phyloP scores from a whole-genome alignment of 164 flowering plant genomes.

The Aristolochia contorta region DNA sequence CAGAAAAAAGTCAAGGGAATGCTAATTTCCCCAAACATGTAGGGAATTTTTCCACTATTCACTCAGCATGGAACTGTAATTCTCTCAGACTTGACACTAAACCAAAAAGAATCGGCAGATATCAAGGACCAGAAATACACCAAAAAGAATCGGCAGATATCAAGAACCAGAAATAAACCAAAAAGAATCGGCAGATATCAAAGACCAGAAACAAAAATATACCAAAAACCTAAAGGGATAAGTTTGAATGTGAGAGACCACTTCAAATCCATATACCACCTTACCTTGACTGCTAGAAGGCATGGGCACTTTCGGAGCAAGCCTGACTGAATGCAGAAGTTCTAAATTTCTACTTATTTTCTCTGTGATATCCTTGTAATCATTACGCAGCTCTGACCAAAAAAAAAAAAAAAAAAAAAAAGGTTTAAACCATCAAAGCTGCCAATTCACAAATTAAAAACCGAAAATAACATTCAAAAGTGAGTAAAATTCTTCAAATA shows the following conservation, averaged over 20 bases:
- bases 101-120: background rate
- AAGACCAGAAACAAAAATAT: background rate
- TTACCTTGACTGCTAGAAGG: conserved; percentile 40
- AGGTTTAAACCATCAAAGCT: background rate
- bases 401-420: conserved; percentile 3
- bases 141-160: background rate
- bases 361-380: conserved; percentile 57
- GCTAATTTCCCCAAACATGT: background rate
- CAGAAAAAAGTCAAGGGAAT: background rate
- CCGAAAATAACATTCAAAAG: background rate
- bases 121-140: background rate
- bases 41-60: background rate
- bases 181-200: background rate
- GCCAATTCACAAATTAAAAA: background rate
- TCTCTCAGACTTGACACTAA: background rate
- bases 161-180: background rate
- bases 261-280: background rate
- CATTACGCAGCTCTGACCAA: conserved; percentile 59
- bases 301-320: conserved; percentile 21
- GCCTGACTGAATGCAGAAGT: conserved; percentile 65
- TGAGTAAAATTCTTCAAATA: too few species aligned
- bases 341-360: conserved; percentile 52
- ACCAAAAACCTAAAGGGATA: background rate
- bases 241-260: background rate
- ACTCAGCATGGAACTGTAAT: background rate